Conservation (phyloP, 176 grass and related monocot genomes). For the Aegilops umbellulata region DNA sequence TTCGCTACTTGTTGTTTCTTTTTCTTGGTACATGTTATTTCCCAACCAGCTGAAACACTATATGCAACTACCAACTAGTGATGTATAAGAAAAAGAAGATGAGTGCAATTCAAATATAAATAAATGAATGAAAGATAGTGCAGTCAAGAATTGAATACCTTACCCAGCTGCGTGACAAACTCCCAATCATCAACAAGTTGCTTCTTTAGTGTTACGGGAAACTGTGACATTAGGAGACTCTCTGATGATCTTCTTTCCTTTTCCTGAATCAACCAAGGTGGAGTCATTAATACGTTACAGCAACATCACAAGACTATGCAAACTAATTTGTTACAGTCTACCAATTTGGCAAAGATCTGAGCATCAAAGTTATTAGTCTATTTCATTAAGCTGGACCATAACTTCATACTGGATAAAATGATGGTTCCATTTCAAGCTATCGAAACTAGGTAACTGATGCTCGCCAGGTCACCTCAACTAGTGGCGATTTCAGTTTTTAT, state of each 20-base stretch:
- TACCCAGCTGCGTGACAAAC: conserved; percentile 89
- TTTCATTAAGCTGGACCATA: not conserved
- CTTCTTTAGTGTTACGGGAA: conserved; percentile 89
- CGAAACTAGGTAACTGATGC: not conserved
- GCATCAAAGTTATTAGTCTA: not conserved
- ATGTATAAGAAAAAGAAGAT: not conserved
- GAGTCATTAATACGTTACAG: not conserved
- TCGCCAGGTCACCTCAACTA: not conserved
- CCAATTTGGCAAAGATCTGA: conserved; percentile 7
- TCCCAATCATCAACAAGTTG: conserved; percentile 95
- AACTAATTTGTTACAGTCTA: not conserved
- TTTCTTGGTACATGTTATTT: not conserved
- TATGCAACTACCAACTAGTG: not conserved
- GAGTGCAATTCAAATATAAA: not conserved
- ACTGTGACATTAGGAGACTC: conserved; percentile 72
- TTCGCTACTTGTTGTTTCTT: not conserved
- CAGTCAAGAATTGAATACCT: conserved; percentile 57
- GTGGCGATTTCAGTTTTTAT: not conserved
- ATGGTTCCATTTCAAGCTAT: not conserved
- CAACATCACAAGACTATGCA: not conserved
- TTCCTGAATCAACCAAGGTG: conserved; percentile 39
- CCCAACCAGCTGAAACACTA: not conserved
- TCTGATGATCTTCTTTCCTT: conserved; percentile 77
- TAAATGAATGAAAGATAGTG: not conserved
- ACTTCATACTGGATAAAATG: not conserved